These are phyloP conservation scores for Sphaerulina musiva DNA, from an alignment of 2,329 filamentous ascomycete genomes.

Conservation along the genomic window DNA sequence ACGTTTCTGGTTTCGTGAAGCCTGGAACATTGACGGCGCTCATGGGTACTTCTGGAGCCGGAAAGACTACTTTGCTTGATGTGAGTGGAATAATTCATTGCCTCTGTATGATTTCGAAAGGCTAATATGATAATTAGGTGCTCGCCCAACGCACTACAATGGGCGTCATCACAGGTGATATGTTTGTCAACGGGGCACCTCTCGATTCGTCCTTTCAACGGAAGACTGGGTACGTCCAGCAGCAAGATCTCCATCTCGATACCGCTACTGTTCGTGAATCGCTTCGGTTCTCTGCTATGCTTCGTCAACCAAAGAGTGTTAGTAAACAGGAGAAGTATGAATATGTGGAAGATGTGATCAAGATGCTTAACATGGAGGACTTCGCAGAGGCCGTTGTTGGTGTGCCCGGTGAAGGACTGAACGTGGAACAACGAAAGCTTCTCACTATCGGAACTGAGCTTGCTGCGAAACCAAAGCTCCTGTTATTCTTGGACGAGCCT, in stretches of 20 bases:
- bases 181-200: slow-evolving; percentile 57
- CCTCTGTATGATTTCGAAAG: background rate
- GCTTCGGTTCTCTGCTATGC: slow-evolving; percentile 51
- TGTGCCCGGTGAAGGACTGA: slow-evolving; percentile 54
- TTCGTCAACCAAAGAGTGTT: slow-evolving; percentile 51
- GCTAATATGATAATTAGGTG: slow-evolving; percentile 28
- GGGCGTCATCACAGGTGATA: slow-evolving; percentile 59
- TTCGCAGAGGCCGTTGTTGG: slow-evolving; percentile 59
- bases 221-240: slow-evolving; percentile 62
- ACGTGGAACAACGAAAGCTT: slow-evolving; percentile 57
- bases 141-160: slow-evolving; percentile 53
- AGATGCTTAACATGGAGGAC: slow-evolving; percentile 61
- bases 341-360: slow-evolving; percentile 59
- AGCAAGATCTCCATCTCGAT: slow-evolving; percentile 56
- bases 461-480: slow-evolving; percentile 47
- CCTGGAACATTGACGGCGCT: slow-evolving; percentile 35
- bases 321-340: slow-evolving; percentile 53
- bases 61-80: slow-evolving; percentile 57
- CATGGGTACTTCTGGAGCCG: slow-evolving; percentile 40
- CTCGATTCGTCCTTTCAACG: slow-evolving; percentile 55
- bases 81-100: slow-evolving; percentile 13
- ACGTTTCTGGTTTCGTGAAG: slow-evolving; percentile 51
- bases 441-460: slow-evolving; percentile 51
- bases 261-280: slow-evolving; percentile 53
- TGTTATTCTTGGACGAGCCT: slow-evolving; percentile 58